These are phyloP conservation scores for Trapa bicornis DNA, from an alignment of 345 rosid genomes.

Conservation along the genomic window DNA sequence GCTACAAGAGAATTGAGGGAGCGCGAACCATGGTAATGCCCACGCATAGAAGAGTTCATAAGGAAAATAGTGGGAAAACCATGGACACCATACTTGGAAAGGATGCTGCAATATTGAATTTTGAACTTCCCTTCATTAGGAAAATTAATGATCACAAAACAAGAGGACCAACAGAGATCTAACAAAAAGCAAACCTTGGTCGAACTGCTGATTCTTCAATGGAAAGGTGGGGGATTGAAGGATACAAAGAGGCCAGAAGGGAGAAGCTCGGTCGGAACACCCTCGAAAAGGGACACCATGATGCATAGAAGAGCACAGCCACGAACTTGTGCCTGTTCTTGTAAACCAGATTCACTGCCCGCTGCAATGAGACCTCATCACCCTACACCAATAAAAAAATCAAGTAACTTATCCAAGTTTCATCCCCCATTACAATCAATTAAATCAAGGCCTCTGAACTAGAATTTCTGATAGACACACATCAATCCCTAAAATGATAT, in stretches of 20 bases:
- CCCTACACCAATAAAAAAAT: constrained; percentile 38
- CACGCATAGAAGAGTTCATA: constrained; percentile 63
- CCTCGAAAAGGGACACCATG: constrained; percentile 93
- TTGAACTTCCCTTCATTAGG: constrained; percentile 9
- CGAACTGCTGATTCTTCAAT: constrained; percentile 71
- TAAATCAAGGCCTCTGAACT: neutral
- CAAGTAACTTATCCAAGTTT: constrained; percentile 2
- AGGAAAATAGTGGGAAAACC: constrained; percentile 83
- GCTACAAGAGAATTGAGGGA: constrained; percentile 56
- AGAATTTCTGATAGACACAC: neutral
- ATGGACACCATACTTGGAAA: constrained; percentile 91
- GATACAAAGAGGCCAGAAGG: constrained; percentile 49
- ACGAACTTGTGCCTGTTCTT: constrained; percentile 43
- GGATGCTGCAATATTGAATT: constrained; percentile 44
- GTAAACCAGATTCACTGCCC: constrained; percentile 53
- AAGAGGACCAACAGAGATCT: neutral
- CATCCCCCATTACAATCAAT: neutral
- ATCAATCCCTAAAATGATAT: neutral
- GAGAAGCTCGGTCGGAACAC: constrained; percentile 60
- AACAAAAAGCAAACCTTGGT: constrained; percentile 49
- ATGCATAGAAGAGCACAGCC: constrained; percentile 83
- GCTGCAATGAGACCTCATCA: constrained; percentile 64
- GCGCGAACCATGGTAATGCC: constrained; percentile 57
- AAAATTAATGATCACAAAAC: constrained; percentile 1
- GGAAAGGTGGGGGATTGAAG: constrained; percentile 62